Conservation (phyloP, 306 rosid genomes). For the Prunus dulcis region DNA sequence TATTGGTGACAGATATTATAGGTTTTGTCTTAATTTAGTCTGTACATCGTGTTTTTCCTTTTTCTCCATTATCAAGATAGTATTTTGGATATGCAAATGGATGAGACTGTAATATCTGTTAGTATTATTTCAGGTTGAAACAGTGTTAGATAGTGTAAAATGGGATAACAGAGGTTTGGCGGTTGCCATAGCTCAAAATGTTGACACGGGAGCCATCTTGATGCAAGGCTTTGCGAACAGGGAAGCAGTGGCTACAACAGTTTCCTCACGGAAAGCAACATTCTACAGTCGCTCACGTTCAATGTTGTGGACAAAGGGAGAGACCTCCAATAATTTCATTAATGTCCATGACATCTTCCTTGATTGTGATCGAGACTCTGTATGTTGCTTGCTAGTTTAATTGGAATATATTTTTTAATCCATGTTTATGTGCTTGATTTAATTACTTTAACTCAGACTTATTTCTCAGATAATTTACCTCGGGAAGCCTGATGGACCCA, state of each 20-base stretch:
- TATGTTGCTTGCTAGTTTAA: constrained; percentile 30
- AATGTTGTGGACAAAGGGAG: constrained; percentile 86
- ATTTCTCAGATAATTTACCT: constrained; percentile 78
- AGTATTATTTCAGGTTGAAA: constrained; percentile 53
- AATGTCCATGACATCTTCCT: constrained; percentile 69
- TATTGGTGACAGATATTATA: no score
- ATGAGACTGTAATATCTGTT: neutral
- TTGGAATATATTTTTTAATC: neutral
- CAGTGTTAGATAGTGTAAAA: constrained; percentile 57
- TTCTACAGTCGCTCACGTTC: constrained; percentile 89
- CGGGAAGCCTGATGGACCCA: constrained; percentile 93
- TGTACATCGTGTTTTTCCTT: neutral
- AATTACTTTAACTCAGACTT: constrained; percentile 10
- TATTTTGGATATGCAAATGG: neutral
- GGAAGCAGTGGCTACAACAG: constrained; percentile 59
- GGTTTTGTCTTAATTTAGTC: neutral
- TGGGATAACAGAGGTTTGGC: constrained; percentile 89
- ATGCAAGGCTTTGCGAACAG: constrained; percentile 94
- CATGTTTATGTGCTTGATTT: neutral
- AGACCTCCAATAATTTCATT: constrained; percentile 89
- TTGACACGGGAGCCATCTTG: constrained; percentile 86
- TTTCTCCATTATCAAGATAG: neutral
- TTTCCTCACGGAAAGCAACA: constrained; percentile 70
- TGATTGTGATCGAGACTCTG: constrained; percentile 89
- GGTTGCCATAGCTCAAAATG: constrained; percentile 87